Base-by-base conservation (phyloP, 2,329 filamentous ascomycete species). In the Exophiala phaeomuriformis region DNA sequence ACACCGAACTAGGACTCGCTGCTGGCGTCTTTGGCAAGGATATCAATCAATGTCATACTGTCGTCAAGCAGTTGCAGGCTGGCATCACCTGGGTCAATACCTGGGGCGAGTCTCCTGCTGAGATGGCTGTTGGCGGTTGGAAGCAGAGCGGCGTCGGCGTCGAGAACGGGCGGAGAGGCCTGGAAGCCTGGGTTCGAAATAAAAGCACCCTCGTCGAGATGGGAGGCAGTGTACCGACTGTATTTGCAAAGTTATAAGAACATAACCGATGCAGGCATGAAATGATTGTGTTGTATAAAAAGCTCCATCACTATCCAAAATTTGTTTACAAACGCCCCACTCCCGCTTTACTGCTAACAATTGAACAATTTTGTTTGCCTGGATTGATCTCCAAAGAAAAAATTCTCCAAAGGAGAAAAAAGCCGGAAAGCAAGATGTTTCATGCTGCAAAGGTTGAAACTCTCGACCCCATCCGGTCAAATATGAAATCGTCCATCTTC, bases 71-170 rank as follows among this genome's bases (percentile, higher is more conserved):
- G 64, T 73, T 95, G 3, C 79, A 94, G 66, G 88, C 88, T 0
- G 89, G 89, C 33, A 95, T 95, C 64, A 94, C 88, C 1, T 95
- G 89, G 89, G 78, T 95, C 49, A 95, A 95, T 68, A 90, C 87
- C 0, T 95, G 90, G 90, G 89, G 90, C n/a, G 89, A 95, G 73
- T 85, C 80, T 46, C 89, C 89, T 0, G 88, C 90, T 0, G 89
- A 95, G 75, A 95, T 95, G 90, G 85, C 86, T 2, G 89, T 95
- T 0, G 89, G 89, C 6, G 89, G 89, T 0, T 95, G 89, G 90
- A 95, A 95, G 75, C 79, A 86, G 77, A 94, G 88, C 66, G 90
- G 90, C 33, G 72, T 95, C 6, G 89, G 89, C 0, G 83, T 94
- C 1, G 89, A 95, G 76, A 95, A 95, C 68, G 90, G 89, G 2